Conservation (phyloP, 2,329 filamentous ascomycete genomes). For the Botryotinia convoluta region DNA sequence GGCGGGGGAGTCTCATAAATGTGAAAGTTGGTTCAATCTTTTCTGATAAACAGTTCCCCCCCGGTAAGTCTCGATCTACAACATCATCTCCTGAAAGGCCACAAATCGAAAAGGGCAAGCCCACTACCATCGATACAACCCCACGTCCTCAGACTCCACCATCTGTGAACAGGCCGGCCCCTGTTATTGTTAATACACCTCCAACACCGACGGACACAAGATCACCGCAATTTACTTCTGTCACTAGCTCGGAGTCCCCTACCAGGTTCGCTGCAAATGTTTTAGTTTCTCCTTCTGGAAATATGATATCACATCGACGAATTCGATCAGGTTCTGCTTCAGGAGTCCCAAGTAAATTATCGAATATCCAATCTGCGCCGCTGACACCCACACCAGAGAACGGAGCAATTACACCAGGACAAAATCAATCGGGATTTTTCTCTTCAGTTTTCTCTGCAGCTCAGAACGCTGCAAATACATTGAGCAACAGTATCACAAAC, state of each 20-base stretch:
- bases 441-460: conserved; percentile 90
- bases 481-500: conserved; percentile 73
- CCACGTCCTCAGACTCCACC: conserved; percentile 35
- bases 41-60: conserved; percentile 31
- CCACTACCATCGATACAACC: conserved; percentile 32
- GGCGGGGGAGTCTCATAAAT: conserved; percentile 33
- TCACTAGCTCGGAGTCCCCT: conserved; percentile 28
- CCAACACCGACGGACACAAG: conserved; percentile 58
- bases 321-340: conserved; percentile 54
- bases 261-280: conserved; percentile 45
- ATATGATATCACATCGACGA: conserved; percentile 71
- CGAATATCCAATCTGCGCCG: conserved; percentile 68
- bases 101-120: conserved; percentile 30
- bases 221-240: conserved; percentile 33
- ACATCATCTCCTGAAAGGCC: conserved; percentile 35
- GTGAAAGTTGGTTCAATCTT: conserved; percentile 36
- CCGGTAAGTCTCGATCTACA: conserved; percentile 22
- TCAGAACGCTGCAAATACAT: conserved; percentile 79
- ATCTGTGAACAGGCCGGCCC: conserved; percentile 37
- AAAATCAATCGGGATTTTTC: conserved; percentile 71
- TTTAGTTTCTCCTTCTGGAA: conserved; percentile 61
- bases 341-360: conserved; percentile 75
- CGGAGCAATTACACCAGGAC: conserved; percentile 49
- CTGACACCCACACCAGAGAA: conserved; percentile 74
- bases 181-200: conserved; percentile 63